Base-by-base conservation (phyloP, 2,329 filamentous ascomycete species). In the Colletotrichum chlorophyti region DNA sequence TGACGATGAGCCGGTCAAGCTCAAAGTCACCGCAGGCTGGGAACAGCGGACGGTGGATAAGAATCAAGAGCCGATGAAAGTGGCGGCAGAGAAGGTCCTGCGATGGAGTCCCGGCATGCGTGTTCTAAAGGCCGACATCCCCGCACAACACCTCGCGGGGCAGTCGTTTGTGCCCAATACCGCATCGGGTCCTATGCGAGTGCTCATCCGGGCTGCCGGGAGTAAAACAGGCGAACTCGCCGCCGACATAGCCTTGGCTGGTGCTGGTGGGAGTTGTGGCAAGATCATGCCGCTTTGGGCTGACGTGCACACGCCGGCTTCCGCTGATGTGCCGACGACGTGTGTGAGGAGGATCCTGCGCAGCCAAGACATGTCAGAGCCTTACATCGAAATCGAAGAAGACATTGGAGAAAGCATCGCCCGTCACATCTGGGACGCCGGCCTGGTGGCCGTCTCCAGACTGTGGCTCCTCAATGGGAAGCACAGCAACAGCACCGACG, bases 321-420 rank as follows among this genome's bases (percentile, higher is more conserved):
- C 48, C 0, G 43, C 55, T 1, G 62, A 57, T n/a, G 54, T 47
- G 14, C 60, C 67, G 11, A 66, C 70, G 14, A 70, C 70, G 6
- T 60, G 58, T 23, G 63, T 70, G 14, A 71, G 75, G 3, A 68
- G 68, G 19, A 52, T 77, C 0, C 61, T 65, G 7, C 45, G 73
- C 29, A 68, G 64, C 6, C 66, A 65, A 1, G 60, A 62, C 2
- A 65, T 65, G 8, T 61, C 62, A 14, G 41, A 68, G 3, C 64
- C 68, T 1, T 64, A 62, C 9, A 60, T 83, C 7, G 72, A 78
- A 24, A 69, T 85, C 5, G 79, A 82, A 50, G 84, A 86, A 59
- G 82, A 85, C 49, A 78, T 86, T 9, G 83, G 82, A 12, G 83
- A 86, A 69, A 85, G 82, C 65, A 85, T 86, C 52, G 83, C 83